Conservation (phyloP, 176 grass and related monocot genomes). For the Chrysopogon serrulatus region DNA sequence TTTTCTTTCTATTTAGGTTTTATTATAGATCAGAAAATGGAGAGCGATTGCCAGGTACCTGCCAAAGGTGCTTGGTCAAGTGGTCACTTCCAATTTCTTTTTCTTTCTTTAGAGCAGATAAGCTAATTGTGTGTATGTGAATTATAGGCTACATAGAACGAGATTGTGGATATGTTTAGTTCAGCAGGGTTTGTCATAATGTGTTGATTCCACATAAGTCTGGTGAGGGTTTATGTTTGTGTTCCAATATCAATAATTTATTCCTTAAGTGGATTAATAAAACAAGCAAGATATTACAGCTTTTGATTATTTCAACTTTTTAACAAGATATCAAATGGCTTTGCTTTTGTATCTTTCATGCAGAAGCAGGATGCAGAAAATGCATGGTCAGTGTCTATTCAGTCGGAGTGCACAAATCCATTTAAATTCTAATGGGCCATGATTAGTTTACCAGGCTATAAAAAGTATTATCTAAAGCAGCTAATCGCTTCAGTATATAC, state of each 20-base stretch:
- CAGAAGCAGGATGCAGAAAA: conserved; percentile 93
- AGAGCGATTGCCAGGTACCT: conserved; percentile 88
- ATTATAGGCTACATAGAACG: conserved; percentile 57
- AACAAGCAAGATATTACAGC: conserved; percentile 1
- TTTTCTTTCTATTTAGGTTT: conserved; percentile 46
- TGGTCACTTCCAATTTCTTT: background rate
- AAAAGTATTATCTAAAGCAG: conserved; percentile 84
- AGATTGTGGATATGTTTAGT: conserved; percentile 66
- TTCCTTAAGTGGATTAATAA: conserved; percentile 8
- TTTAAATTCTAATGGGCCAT: conserved; percentile 14
- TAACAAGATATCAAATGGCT: conserved; percentile 79
- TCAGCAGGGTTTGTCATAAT: conserved; percentile 81
- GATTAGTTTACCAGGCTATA: conserved; percentile 60
- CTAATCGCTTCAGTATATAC: too few species aligned
- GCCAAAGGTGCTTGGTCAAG: conserved; percentile 62
- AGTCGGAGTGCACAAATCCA: conserved; percentile 14
- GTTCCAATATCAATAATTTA: background rate
- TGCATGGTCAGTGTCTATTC: conserved; percentile 41
- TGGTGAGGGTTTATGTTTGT: conserved; percentile 68
- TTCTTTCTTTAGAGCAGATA: background rate
- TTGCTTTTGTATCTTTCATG: conserved; percentile 91
- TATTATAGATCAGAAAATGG: conserved; percentile 80
- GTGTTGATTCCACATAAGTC: conserved; percentile 82
- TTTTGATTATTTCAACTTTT: background rate
- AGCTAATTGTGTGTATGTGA: conserved; percentile 16